Base-by-base conservation (phyloP, 1,284 basidiomycete genomes). In the Malassezia arunalokei region DNA sequence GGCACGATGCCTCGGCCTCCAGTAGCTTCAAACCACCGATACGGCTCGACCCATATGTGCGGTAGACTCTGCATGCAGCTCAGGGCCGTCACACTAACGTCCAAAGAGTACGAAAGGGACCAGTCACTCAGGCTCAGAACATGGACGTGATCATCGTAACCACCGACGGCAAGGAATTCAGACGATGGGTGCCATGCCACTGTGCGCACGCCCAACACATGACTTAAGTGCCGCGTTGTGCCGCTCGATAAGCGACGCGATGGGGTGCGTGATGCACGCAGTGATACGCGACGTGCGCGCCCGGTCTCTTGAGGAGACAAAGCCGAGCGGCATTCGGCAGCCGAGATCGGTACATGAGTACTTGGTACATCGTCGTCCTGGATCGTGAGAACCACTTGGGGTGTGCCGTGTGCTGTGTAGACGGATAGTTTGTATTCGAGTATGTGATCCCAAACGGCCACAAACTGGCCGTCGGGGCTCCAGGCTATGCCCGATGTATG, bases 101-200 rank as follows among this genome's bases (percentile, higher is more conserved):
- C 48, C 5, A 58, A 30, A 1, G 31, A 40, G 28, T 43, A 54
- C 8, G 54, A 45, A 32, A 60, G 41, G 12, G 49, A 41, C 62
- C 60, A 59, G 31, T 59, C 59, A 9, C 43, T 41, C 38, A 49
- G 55, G 29, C 56, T 51, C 14, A 65, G 48, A 14, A 64, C 43
- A n/a, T 60, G 57, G 33, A 74, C 68, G 40, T 57, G 60, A 14
- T 66, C 70, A 43, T 74, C 70, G 40, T 64, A 73, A 2, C 71
- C 74, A 3, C 71, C 74, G 0, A 75, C 43, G 1, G 72, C 69
- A 1, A 75, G 42, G 28, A 65, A 73, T n/a, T 63, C 51, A 0
- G 71, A 67, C 5, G 58, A 58, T 3, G 62, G 65, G 48, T 66
- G 64, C 74, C 74, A 75, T 6, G 54, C 43, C 3, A 75, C 62